These are phyloP conservation scores for Sporothrix humicola DNA, from an alignment of 2,329 filamentous ascomycete species.

Conservation along the genomic window DNA sequence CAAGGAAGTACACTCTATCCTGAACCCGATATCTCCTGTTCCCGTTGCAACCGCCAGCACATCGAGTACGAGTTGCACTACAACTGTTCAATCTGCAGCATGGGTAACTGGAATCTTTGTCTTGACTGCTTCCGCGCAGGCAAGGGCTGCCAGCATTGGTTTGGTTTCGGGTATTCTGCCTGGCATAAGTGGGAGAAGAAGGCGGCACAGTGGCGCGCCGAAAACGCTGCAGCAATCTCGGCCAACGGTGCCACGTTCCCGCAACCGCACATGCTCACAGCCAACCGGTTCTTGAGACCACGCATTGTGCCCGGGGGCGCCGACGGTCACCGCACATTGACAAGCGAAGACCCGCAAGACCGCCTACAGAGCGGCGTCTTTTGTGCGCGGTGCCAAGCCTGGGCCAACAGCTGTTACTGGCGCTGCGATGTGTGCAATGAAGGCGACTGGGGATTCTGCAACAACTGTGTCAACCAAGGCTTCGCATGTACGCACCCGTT, in stretches of 20 bases:
- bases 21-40: conserved; percentile 77
- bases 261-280: conserved; percentile 63
- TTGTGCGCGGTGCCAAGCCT: conserved; percentile 75
- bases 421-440: conserved; percentile 85
- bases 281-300: conserved; percentile 62
- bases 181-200: conserved; percentile 68
- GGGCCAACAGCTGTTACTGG: conserved; percentile 87
- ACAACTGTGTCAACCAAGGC: conserved; percentile 82
- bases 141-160: conserved; percentile 84
- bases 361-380: conserved; percentile 81
- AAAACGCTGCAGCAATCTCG: conserved; percentile 44
- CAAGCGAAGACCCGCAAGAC: conserved; percentile 68
- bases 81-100: conserved; percentile 73
- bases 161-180: conserved; percentile 79
- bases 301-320: conserved; percentile 56
- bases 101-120: conserved; percentile 79
- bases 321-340: conserved; percentile 63
- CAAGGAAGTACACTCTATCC: conserved; percentile 57
- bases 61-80: conserved; percentile 90
- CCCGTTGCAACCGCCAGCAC: conserved; percentile 69
- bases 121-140: conserved; percentile 77
- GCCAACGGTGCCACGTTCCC: conserved; percentile 39
- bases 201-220: conserved; percentile 38
- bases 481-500: conserved; percentile 81
- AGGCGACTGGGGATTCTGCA: conserved; percentile 94